Evolutionary conservation across 2,329 filamentous ascomycete genomes (phyloP).

Genomic region (Trichoderma polysporum): DNA sequence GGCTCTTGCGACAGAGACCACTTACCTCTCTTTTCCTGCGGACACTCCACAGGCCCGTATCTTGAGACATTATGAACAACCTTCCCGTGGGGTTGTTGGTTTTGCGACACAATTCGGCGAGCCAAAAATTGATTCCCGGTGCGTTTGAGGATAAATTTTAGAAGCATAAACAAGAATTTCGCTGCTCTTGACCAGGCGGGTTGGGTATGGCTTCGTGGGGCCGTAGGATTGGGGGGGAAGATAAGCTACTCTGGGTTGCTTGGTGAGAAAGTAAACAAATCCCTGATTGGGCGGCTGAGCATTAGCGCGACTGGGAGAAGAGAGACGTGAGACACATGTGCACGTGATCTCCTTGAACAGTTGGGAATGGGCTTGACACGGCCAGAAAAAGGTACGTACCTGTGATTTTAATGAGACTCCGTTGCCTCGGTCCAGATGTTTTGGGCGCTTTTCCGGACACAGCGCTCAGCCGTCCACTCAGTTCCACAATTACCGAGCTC

Average conservation of each 20-base stretch:
- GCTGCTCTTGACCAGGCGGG: conserved; percentile 19
- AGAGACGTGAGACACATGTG: background rate
- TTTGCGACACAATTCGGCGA: background rate
- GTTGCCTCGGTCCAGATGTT: conserved; percentile 16
- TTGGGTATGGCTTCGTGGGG: conserved; percentile 18
- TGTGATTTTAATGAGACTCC: background rate
- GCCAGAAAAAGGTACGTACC: conserved; percentile 4
- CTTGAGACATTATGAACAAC: conserved; percentile 74
- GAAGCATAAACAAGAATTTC: background rate
- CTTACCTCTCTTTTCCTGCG: conserved; percentile 86
- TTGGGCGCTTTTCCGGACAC: background rate
- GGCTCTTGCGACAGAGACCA: conserved; percentile 9
- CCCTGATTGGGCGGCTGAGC: conserved; percentile 31
- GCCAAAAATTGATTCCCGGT: background rate
- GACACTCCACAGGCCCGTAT: conserved; percentile 85
- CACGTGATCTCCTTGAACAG: background rate
- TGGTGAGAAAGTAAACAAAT: conserved; percentile 46
- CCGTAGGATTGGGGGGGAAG: background rate
- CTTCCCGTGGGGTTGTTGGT: background rate
- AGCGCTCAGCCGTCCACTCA: conserved; percentile 3
- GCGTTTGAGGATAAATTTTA: background rate
- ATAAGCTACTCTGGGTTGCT: conserved; percentile 35
- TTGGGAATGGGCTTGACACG: background rate
- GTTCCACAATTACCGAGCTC: conserved; percentile 24
- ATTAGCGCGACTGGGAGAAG: background rate